Base-by-base conservation (phyloP, 2,329 filamentous ascomycete species). In the Microsporum canis region DNA sequence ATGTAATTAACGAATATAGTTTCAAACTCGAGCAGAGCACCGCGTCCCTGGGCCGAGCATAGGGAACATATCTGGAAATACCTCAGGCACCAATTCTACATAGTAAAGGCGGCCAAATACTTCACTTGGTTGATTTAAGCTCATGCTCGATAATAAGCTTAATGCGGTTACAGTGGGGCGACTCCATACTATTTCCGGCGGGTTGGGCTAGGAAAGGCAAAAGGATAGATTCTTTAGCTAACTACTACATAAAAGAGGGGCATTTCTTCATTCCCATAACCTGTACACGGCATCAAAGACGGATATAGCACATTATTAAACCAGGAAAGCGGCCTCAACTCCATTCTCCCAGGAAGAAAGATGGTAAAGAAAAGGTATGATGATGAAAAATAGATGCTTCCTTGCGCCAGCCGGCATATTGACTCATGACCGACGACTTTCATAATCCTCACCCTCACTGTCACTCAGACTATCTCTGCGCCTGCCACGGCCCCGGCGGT, bases 391-490 rank as follows among this genome's bases (percentile, higher is more conserved):
- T 51, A 14, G 6, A 10, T 23, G 27, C 12, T 51, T 10, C 23
- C 39, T 41, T 41, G 17, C 41, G 41, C 41, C 41, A 45, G 7
- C 17, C 14, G n/a, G 10, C 45, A 23, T 31, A 5, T 12, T 31
- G 23, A 41, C 27, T 60, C 55, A 63, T 58, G 60, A 60, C 43
- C 60, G 51, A n/a, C 68, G 66, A 58, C 69, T 72, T 57, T 71
- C 70, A 60, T 63, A 64, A 57, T 66, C 63, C 8, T 73, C 72
- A 6, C 71, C 72, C 34, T 81, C 80, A 64, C 79, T 81, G 64
- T 82, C 80, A 67, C 79, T 82, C 71, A 82, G 68, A 67, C 78
- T 80, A 64, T 82, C 80, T 63, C 79, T 74, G 51, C 79, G 70
- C 17, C 73, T 71, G 41, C 77, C 73, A n/a, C 69, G 67, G 10